Conservation (phyloP, 345 rosid genomes). For the Chamaenerion angustifolium region DNA sequence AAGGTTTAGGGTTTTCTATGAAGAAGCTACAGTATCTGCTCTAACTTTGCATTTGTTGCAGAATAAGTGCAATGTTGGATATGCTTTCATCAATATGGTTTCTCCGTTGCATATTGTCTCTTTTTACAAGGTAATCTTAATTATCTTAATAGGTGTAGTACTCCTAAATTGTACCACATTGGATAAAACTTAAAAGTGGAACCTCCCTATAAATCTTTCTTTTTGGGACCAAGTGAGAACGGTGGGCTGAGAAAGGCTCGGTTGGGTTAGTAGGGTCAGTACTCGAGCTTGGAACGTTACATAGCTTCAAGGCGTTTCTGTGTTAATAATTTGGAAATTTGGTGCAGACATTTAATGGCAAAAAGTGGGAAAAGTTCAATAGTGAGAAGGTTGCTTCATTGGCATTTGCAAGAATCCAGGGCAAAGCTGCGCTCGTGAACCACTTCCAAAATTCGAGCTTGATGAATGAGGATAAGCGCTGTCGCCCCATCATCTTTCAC, state of each 20-base stretch:
- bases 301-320: too few relatives aligned
- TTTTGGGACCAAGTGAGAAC: background rate
- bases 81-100: slow-evolving; percentile 85
- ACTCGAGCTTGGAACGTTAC: too few relatives aligned
- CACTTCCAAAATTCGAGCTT: slow-evolving; percentile 80
- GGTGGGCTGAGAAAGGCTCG: too few relatives aligned
- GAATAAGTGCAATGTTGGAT: slow-evolving; percentile 96
- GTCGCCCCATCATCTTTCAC: slow-evolving; percentile 64
- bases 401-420: slow-evolving; percentile 91
- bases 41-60: slow-evolving; percentile 20
- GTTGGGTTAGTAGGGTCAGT: too few relatives aligned
- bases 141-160: too few relatives aligned
- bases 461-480: slow-evolving; percentile 70
- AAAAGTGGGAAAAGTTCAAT: slow-evolving; percentile 90
- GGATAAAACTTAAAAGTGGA: too few relatives aligned
- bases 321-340: background rate
- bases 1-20: background rate
- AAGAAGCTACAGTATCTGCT: too few relatives aligned
- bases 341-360: slow-evolving; percentile 71
- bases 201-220: background rate
- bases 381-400: slow-evolving; percentile 86
- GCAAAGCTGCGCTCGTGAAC: slow-evolving; percentile 69
- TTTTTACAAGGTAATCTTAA: slow-evolving; percentile 49
- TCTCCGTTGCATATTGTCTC: slow-evolving; percentile 76
- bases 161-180: too few relatives aligned